A percentile compares a stretch with the other conserved stretches of the same genome.
These are phyloP conservation scores for Vickermania spadyakhi DNA, from an alignment of 208 protist genomes.

Conservation along the genomic window DNA sequence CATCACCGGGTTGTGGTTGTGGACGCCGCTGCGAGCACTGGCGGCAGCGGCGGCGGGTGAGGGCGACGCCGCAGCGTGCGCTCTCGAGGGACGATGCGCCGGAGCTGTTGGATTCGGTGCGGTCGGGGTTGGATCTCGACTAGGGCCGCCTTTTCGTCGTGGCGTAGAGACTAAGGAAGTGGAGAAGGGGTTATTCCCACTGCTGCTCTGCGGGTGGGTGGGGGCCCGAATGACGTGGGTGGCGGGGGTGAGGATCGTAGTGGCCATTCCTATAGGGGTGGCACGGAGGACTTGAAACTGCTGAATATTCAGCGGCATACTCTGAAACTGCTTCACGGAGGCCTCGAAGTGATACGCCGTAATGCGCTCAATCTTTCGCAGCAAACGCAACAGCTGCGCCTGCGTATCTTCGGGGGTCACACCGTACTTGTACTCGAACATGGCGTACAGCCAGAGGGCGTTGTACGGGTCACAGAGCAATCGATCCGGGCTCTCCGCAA, in stretches of 20 bases:
- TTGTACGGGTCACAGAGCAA: slow-evolving; percentile 63
- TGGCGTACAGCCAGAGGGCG: slow-evolving; percentile 44
- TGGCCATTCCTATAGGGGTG: slow-evolving; percentile 12
- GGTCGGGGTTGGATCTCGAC: neutral
- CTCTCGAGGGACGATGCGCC: neutral
- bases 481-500: slow-evolving; percentile 46
- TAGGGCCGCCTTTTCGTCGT: neutral
- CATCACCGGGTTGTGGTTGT: neutral
- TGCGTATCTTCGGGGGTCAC: slow-evolving; percentile 25
- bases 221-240: neutral
- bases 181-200: neutral
- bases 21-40: neutral
- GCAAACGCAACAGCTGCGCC: slow-evolving; percentile 18
- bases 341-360: slow-evolving; percentile 10
- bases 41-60: neutral
- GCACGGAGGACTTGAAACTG: slow-evolving; percentile 22
- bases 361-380: slow-evolving; percentile 24
- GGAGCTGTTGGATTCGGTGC: too few species aligned
- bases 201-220: neutral
- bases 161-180: neutral
- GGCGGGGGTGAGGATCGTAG: neutral
- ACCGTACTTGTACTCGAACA: slow-evolving; percentile 39
- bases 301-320: slow-evolving; percentile 14
- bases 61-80: neutral
- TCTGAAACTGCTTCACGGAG: slow-evolving; percentile 6